Conservation (phyloP, 306 rosid species). For the Gynostemma pentaphyllum region DNA sequence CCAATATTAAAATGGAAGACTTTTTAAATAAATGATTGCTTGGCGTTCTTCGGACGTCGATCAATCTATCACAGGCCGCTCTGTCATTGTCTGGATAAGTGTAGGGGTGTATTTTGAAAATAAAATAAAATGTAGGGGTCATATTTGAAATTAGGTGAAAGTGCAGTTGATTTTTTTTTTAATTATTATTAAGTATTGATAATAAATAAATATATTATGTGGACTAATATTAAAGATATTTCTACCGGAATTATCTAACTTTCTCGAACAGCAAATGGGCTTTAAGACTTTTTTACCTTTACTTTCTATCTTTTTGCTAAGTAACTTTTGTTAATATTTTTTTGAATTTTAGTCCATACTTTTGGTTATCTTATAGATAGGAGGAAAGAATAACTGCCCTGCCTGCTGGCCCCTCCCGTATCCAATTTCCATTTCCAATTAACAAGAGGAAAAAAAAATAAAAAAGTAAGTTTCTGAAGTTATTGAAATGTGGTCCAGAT, state of each 20-base stretch:
- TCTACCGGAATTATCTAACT: too few relatives aligned
- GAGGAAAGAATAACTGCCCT: not conserved
- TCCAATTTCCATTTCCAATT: not conserved
- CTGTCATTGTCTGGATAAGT: not conserved
- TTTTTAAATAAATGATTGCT: too few relatives aligned
- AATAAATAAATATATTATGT: too few relatives aligned
- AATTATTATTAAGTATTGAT: too few relatives aligned
- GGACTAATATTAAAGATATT: too few relatives aligned
- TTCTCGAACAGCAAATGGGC: not conserved
- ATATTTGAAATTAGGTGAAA: too few relatives aligned
- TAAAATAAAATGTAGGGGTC: too few relatives aligned
- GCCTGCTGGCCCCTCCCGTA: too few relatives aligned
- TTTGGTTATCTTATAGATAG: not conserved
- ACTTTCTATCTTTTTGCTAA: not conserved
- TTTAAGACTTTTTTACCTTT: not conserved
- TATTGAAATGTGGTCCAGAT: slow-evolving; percentile 4
- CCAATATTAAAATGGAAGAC: too few relatives aligned
- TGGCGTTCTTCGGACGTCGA: not conserved
- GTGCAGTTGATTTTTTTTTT: too few relatives aligned
- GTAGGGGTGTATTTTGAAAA: too few relatives aligned
- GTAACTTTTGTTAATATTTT: not conserved
- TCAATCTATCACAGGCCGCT: not conserved
- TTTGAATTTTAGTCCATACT: not conserved
- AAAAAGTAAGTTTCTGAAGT: not conserved
- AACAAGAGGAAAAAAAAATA: not conserved